Base-by-base conservation (phyloP, 1,139 yeast genomes). In the Sugiyamaella grinbergsii region DNA sequence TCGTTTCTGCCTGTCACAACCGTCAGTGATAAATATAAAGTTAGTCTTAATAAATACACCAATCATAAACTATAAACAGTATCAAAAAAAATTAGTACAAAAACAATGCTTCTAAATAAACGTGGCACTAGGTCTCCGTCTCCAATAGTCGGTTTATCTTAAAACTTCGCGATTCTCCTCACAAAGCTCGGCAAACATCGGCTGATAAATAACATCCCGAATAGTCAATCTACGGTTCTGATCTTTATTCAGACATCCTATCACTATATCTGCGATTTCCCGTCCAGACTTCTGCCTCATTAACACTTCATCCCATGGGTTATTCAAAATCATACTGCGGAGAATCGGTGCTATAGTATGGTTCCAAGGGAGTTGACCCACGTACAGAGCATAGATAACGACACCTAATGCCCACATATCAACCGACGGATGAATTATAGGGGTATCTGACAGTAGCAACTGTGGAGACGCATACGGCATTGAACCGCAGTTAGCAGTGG, bases 401-500 rank as follows among this genome's bases (percentile, higher is more conserved):
- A 90, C 88, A 1, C 97, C 98, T 48, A 86, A 74, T 0, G 97
- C 95, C 97, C 97, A 91, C 8, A 87, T 78, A 67, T 91, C 98
- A 0, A 89, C 84, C 50, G 82, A 74, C 0, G 90, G 86, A 0
- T 86, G 84, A 51, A 85, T 73, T 2, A 86, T 82, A 2, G 86
- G 83, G 0, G 87, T 87, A 23, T 77, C 73, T 0, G 87, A 83
- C 36, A 75, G 72, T 47, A 90, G 71, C 29, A 89, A 72, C 63
- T 91, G 96, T 0, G 98, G 98, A 0, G 96, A 79, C 0, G 96
- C 96, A 65, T 89, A 91, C 0, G 97, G 97, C 34, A 91, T 73
- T 1, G 96, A 89, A 0, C 98, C 98, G 52, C 89, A 86, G 62
- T 71, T 59, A 23, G 62, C 54, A 24, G 62, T 50, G 26, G 32